Base-by-base conservation (phyloP, 345 rosid genomes). In the Turnera subulata region DNA sequence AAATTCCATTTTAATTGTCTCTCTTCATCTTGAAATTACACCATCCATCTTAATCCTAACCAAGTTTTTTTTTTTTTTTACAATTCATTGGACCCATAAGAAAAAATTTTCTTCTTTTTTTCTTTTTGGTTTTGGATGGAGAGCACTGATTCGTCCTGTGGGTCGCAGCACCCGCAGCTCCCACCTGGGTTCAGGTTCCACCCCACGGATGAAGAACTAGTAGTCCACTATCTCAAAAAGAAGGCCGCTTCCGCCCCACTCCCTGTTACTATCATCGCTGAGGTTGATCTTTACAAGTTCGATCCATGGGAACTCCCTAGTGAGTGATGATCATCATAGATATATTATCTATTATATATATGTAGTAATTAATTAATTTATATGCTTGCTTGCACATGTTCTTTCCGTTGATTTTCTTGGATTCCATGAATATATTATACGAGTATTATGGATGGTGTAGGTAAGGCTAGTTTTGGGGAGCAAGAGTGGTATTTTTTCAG, bases 231-330 rank as follows among this genome's bases (percentile, higher is more conserved):
- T 64, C 92, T 93, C 46, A 87, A 93, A 69, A 89, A 81, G 67
- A 93, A 93, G 66, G 84, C 81, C 1, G 69, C 78, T 4, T 87
- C 96, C 0, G 73, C 75, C 68, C 96, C 91, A 18, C 74, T 87
- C 40, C 97, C 99, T 0, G 96, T 89, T 13, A 64, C 94, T 11
- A 85, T 93, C 46, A 84, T 93, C 32, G 91, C 99, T 42, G 99
- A 89, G 44, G 84, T 93, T 46, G 94, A 93, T 73, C 78, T 93
- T 6, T 93, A 93, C 65, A 93, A 93, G 66, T 89, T 82, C 60
- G 99, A 93, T 77, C 99, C 99, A 1, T 89, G 99, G 99, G 97
- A 93, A 61, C 84, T 93, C 11, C 99, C 99, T 11, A 86, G 99
- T 92, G 62, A 43, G 66, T 45, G 1, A 19, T 17, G n/a, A n/a